phyloP scores from a whole-genome alignment of 305 asterid genomes.

The Fraxinus nigra region DNA sequence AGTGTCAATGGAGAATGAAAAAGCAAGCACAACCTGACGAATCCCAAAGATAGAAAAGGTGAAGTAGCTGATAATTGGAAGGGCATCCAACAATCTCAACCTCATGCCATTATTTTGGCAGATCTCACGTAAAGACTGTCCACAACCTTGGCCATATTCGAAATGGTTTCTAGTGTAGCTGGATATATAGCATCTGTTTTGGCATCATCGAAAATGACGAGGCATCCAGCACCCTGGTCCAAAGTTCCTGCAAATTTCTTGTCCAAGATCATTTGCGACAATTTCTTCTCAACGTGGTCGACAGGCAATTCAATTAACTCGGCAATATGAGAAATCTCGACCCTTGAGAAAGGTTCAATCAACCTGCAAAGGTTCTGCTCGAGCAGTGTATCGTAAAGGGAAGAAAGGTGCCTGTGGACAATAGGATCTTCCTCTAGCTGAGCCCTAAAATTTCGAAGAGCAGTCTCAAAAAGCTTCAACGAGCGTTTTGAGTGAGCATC shows the following conservation, averaged over 20 bases:
- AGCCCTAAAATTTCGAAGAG: constrained; percentile 50
- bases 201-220: constrained; percentile 59
- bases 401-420: constrained; percentile 66
- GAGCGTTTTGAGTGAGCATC: constrained; percentile 65
- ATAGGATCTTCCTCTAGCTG: constrained; percentile 70
- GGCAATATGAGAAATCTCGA: constrained; percentile 62
- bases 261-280: constrained; percentile 70
- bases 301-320: constrained; percentile 60
- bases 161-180: constrained; percentile 55
- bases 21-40: not conserved
- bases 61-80: not conserved
- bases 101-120: constrained; percentile 62
- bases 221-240: constrained; percentile 70
- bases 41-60: not conserved
- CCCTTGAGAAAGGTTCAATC: constrained; percentile 68
- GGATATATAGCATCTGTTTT: constrained; percentile 64
- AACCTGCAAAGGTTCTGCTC: constrained; percentile 74
- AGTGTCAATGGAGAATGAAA: not conserved
- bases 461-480: constrained; percentile 54
- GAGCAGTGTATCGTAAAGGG: constrained; percentile 58
- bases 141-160: constrained; percentile 64
- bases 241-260: constrained; percentile 74
- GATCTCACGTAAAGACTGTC: constrained; percentile 64
- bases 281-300: constrained; percentile 58
- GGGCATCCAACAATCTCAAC: not conserved